Base-by-base conservation (phyloP, 2,329 filamentous ascomycete genomes). In the Ceratocystis variospora region DNA sequence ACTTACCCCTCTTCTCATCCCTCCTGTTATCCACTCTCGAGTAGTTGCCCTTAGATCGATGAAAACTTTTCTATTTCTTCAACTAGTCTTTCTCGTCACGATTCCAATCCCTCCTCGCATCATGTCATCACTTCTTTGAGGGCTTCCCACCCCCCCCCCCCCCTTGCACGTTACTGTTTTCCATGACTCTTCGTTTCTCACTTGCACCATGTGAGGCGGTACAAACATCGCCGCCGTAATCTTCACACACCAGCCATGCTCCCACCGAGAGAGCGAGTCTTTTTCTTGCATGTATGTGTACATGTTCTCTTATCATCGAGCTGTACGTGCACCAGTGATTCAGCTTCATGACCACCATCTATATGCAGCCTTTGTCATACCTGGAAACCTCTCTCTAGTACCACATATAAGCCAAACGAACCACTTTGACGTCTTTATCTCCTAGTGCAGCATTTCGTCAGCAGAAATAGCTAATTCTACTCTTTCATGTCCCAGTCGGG, bases 71-170 rank as follows among this genome's bases (percentile, higher is more conserved):
- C 19, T 3, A 7, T 48, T 48, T 22, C 25, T 15, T 53, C 19
- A 22, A 22, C 19, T 53, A 22, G 5, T 19, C n/a, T 59, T 59
- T 6, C 19, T 7, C 31, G 4, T 19, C 28, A 3, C 19, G 37
- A 15, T 12, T 59, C 55, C 55, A 19, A 28, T 59, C 33, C 55
- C 55, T 59, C 55, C 55, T 59, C 55, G 55, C 55, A 37, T 59
- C 28, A 33, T 59, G 55, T 19, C 55, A 59, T 19, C 55, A 59
- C 55, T 37, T 59, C 55, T 33, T 59, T 59, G 17, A 37, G 55
- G 5, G 12, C 31, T 59, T n/a, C n/a, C n/a, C n/a, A n/a, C n/a
- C n/a, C n/a, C n/a, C n/a, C n/a, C n/a, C n/a, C n/a, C n/a, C 55
- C 53, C 55, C 48, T 53, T 41, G 37, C 37, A 41, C 48, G 3